phyloP scores from a whole-genome alignment of 441 rosid genomes.

The Arabidopsis lyrata region DNA sequence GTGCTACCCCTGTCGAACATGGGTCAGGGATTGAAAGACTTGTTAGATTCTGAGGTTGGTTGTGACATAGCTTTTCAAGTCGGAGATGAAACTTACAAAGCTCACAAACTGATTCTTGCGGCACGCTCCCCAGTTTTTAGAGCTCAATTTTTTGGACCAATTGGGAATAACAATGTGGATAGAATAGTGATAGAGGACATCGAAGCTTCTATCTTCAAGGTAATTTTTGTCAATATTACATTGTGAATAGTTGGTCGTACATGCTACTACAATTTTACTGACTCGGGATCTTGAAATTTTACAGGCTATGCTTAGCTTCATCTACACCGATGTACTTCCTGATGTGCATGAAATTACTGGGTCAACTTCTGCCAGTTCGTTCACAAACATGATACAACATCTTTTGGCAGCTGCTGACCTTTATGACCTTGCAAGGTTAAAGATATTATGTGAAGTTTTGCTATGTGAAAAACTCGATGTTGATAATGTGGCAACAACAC shows the following conservation, averaged over 20 bases:
- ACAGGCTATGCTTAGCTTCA: constrained; percentile 86
- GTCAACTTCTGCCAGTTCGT: constrained; percentile 58
- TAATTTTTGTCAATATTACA: constrained; percentile 43
- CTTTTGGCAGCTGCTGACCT: constrained; percentile 86
- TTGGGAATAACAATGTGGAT: constrained; percentile 69
- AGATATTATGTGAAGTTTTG: constrained; percentile 74
- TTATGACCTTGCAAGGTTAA: constrained; percentile 82
- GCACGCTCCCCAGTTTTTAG: constrained; percentile 84
- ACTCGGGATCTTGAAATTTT: constrained; percentile 26
- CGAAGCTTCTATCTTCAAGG: constrained; percentile 86
- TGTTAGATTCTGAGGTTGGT: constrained; percentile 80
- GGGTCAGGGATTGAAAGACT: constrained; percentile 72
- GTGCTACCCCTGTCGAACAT: constrained; percentile 71
- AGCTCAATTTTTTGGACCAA: constrained; percentile 84
- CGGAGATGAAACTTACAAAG: constrained; percentile 72
- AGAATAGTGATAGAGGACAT: constrained; percentile 69
- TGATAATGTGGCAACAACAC: constrained; percentile 85
- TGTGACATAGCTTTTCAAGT: constrained; percentile 75
- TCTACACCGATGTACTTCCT: constrained; percentile 83
- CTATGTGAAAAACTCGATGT: constrained; percentile 75
- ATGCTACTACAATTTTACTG: constrained; percentile 21
- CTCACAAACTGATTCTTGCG: constrained; percentile 79
- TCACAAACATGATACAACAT: constrained; percentile 86
- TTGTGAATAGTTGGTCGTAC: not conserved
- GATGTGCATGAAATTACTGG: constrained; percentile 73